Evolutionary conservation across 495 filamentous ascomycete species (phyloP).

Genomic region (Bryoglossum gracile): DNA sequence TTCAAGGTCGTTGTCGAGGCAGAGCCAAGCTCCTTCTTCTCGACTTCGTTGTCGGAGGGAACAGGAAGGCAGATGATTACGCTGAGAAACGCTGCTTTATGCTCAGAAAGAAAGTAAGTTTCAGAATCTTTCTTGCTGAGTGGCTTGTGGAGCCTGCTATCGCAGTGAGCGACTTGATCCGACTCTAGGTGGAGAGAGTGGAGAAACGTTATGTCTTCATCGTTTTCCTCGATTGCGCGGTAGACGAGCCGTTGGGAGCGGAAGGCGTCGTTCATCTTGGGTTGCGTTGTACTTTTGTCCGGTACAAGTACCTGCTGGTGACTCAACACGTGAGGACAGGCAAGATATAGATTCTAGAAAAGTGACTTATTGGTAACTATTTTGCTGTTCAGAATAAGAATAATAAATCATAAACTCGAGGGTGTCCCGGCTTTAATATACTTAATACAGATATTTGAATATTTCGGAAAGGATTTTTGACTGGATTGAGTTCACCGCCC

Average conservation of each 20-base stretch:
- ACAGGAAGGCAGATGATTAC: background rate
- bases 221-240: conserved; percentile 29
- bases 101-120: no score
- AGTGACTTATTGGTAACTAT: background rate
- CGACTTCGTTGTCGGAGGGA: background rate
- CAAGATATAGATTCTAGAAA: background rate
- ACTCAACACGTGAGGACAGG: background rate
- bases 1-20: background rate
- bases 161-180: background rate
- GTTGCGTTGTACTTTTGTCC: background rate
- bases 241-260: conserved; percentile 31
- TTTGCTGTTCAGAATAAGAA: background rate
- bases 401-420: background rate
- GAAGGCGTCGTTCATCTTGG: conserved; percentile 20
- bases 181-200: conserved; percentile 7
- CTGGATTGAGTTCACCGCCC: background rate
- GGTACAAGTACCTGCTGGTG: background rate
- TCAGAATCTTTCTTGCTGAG: background rate
- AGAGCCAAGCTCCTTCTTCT: background rate
- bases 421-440: background rate
- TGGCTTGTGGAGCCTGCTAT: background rate
- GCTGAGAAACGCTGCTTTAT: background rate
- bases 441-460: background rate
- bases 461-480: background rate
- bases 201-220: conserved; percentile 28